Base-by-base conservation (phyloP, 192 early-diverging fungal genomes). In the Gamsiella multidivaricata region DNA sequence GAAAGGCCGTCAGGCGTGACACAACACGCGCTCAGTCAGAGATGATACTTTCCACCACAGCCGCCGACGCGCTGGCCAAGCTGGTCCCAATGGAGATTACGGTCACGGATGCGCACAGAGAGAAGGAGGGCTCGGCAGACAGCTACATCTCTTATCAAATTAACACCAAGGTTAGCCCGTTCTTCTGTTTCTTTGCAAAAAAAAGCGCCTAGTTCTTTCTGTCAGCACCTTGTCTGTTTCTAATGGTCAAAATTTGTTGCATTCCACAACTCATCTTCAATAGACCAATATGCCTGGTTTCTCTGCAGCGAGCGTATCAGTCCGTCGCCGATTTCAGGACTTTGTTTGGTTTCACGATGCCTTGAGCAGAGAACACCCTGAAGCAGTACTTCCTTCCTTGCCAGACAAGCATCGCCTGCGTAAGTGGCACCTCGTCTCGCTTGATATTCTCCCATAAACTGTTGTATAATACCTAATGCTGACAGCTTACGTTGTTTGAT, bases 251-350 rank as follows among this genome's bases (percentile, higher is more conserved):
- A 0, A 37, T 34, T 60, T 34, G 17, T 5, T 29, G 4, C 5
- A 5, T 54, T 55, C 26, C 25, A 23, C 37, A 5, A 9, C 37
- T 39, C 37, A 5, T 46, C 45, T 5, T 18, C 17, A 46, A 34
- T 51, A 94, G 93, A 92, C 92, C 4, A 66, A 74, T 1, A 54
- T 93, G 14, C 81, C 86, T 18, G 78, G 82, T 5, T 94, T 89
- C 63, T 52, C 67, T 5, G 65, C 65, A 20, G 61, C 85, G 3
- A 83, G 86, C 45, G 84, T 89, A 26, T 85, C 89, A 31, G 88
- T 97, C 7, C 88, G 96, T 47, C 88, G 96, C 56, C 87, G 97
- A 69, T 99, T 93, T 82, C 94, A 95, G 71, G 97, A 99, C 75
- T 99, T 99, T 89, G 89, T 90, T 10, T 95, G 91, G 92, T 87